Base-by-base conservation (phyloP, 1,139 yeast species). In the Pichiaceae sp. region DNA sequence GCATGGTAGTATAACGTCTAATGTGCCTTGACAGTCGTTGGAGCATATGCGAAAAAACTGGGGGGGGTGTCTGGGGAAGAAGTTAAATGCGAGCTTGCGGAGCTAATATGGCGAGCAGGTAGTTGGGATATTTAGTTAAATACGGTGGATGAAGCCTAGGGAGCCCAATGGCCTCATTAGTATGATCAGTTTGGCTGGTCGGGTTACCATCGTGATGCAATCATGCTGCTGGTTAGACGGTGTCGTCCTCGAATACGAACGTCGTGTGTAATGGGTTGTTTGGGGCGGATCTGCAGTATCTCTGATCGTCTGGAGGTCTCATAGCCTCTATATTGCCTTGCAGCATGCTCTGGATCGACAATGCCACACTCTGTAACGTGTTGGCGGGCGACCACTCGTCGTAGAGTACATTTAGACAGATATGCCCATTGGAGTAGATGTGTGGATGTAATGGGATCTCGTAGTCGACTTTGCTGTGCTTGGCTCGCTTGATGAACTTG, bases 351-450 rank as follows among this genome's bases (percentile, higher is more conserved):
- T 80, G 89, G 16, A 81, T 55, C 20, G 85, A 76, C 17, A 81
- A 45, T 17, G 75, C 56, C 0, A 78, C 63, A 5, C 76, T 63
- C 33, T 67, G 67, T 3, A 79, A 62, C 1, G 76, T 66, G 42
- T 80, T 79, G 0, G 79, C 78, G 0, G 89, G 89, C 0, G 85
- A 68, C 91, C 91, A 81, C 33, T 72, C 83, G 6, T 71, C 69
- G 1, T 83, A 86, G 21, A 81, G 57, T 5, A 75, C 53, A 50
- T 76, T 74, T 20, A 78, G 60, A 52, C 91, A 81, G 14, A 80
- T 79, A 49, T 80, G 87, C 1, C 89, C 91, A 48, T 80, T 80
- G 29, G 79, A 68, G 50, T 81, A 81, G 2, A 81, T 65, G 50
- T 81, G 89, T 0, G 89, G 89, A 50, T 81, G 87, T 2, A 76